Conservation (phyloP, 441 rosid genomes). For the Pelargonium cotyledonis region DNA sequence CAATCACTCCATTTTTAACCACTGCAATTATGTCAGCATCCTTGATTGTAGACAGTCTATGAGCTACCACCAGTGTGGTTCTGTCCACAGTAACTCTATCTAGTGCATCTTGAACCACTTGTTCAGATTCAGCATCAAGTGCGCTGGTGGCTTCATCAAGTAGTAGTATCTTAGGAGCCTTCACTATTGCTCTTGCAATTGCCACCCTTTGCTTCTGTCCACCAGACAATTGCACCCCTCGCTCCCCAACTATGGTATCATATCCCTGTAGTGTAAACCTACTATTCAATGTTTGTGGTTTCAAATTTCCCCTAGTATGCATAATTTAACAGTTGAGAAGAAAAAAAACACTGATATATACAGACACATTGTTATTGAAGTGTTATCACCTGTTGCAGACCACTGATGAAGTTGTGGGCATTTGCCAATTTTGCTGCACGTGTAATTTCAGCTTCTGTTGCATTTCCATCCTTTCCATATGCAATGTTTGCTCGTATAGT, state of each 20-base stretch:
- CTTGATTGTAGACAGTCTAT: constrained; percentile 51
- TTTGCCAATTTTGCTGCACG: constrained; percentile 66
- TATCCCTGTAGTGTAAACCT: constrained; percentile 43
- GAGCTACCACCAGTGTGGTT: constrained; percentile 67
- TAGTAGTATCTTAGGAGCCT: constrained; percentile 48
- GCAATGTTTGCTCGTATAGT: constrained; percentile 69
- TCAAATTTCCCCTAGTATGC: neutral
- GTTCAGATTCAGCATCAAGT: constrained; percentile 59
- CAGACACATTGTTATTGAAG: neutral
- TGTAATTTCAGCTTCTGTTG: constrained; percentile 50
- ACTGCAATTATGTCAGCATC: constrained; percentile 56
- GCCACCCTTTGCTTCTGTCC: constrained; percentile 79
- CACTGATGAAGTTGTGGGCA: constrained; percentile 69
- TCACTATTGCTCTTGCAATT: constrained; percentile 63
- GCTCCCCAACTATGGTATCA: constrained; percentile 56
- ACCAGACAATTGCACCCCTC: constrained; percentile 66
- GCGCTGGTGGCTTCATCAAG: constrained; percentile 76
- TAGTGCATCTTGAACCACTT: constrained; percentile 59
- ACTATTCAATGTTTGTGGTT: neutral
- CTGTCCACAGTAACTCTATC: constrained; percentile 49
- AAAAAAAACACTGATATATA: neutral
- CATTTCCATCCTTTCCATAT: constrained; percentile 58
- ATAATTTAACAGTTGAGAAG: neutral
- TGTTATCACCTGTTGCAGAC: constrained; percentile 47
- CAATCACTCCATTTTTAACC: constrained; percentile 55